Evolutionary conservation across 345 rosid genomes (phyloP).

Genomic region (Heritiera littoralis): DNA sequence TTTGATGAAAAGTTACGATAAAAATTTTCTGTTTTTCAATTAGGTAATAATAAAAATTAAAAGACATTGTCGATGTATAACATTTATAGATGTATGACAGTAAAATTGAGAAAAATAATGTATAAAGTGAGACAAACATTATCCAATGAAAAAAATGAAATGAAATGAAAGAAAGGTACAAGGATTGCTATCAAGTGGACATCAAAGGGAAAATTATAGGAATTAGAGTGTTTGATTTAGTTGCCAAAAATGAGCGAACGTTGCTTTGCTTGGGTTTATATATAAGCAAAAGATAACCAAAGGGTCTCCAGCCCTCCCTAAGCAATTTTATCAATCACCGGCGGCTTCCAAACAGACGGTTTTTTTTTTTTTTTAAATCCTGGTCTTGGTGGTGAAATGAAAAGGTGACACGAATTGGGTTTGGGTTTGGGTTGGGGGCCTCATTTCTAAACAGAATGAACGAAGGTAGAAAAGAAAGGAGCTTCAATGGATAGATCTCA

Average conservation of each 20-base stretch:
- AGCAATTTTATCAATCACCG: background rate
- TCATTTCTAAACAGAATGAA: background rate
- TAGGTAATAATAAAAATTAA: background rate
- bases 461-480: background rate
- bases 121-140: background rate
- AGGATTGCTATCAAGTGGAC: background rate
- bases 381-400: background rate
- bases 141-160: background rate
- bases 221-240: background rate
- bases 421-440: background rate
- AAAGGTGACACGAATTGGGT: background rate
- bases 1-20: no score
- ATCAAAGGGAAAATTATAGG: background rate
- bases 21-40: no score
- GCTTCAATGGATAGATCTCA: constrained; percentile 14
- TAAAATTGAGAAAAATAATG: background rate
- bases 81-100: background rate
- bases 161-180: background rate
- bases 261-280: background rate
- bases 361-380: background rate
- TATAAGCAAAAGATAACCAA: background rate
- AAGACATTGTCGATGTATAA: background rate
- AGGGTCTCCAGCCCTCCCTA: background rate
- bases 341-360: background rate
- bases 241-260: constrained; percentile 7